phyloP scores from a whole-genome alignment of 805 yeast genomes.

The Jamesozyma jinghongensis region DNA sequence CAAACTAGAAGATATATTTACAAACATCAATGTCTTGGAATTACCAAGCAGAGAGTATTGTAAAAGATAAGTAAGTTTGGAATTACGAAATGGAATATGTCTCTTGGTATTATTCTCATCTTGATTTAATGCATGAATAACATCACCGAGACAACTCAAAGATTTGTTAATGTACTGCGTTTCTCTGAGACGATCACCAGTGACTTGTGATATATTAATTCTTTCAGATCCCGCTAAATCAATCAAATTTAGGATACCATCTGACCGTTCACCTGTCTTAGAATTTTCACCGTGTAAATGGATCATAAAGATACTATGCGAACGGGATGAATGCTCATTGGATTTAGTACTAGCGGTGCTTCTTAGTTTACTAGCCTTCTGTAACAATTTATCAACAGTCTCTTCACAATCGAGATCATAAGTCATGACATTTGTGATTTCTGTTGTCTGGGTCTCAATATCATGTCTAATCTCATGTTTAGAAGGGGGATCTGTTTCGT shows the following conservation, averaged over 20 bases:
- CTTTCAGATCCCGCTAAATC: slow-evolving; percentile 96
- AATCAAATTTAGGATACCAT: slow-evolving; percentile 67
- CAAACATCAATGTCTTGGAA: slow-evolving; percentile 90
- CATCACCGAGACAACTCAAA: slow-evolving; percentile 82
- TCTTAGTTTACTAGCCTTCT: slow-evolving; percentile 50
- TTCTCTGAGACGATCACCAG: slow-evolving; percentile 74
- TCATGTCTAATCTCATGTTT: slow-evolving; percentile 72
- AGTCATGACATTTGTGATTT: slow-evolving; percentile 49
- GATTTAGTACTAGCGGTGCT: slow-evolving; percentile 75
- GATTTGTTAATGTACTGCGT: slow-evolving; percentile 87
- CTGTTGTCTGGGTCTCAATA: slow-evolving; percentile 41
- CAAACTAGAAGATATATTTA: slow-evolving; percentile 64
- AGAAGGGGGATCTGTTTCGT: slow-evolving; percentile 6
- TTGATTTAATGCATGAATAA: slow-evolving; percentile 62
- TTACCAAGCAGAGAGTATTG: slow-evolving; percentile 78
- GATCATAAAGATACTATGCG: slow-evolving; percentile 75
- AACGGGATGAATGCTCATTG: slow-evolving; percentile 81
- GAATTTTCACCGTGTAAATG: slow-evolving; percentile 46
- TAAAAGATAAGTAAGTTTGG: slow-evolving; percentile 78
- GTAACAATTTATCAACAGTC: slow-evolving; percentile 43
- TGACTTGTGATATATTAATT: slow-evolving; percentile 59
- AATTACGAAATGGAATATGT: slow-evolving; percentile 91
- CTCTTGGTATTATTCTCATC: slow-evolving; percentile 9
- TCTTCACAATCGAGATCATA: slow-evolving; percentile 38
- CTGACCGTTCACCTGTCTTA: slow-evolving; percentile 37